Evolutionary conservation across 2,329 filamentous ascomycete genomes (phyloP).

Genomic region (Colletotrichum eleusines): DNA sequence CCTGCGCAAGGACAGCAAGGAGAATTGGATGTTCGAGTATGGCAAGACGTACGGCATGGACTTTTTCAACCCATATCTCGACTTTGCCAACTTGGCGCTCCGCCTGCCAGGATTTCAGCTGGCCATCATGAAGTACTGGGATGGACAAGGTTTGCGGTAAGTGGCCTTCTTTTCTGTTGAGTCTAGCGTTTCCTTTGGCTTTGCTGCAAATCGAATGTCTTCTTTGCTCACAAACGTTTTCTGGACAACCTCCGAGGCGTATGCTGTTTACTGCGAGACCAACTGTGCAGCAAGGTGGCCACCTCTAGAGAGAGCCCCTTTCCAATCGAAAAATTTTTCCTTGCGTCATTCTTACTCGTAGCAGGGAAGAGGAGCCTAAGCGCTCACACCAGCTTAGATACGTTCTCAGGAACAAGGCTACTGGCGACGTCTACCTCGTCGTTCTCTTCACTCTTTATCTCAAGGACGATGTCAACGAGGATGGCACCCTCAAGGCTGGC

Average conservation of each 20-base stretch:
- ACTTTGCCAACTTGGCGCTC: slow-evolving; percentile 81
- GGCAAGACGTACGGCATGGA: slow-evolving; percentile 66
- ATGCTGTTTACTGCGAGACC: slow-evolving; percentile 9
- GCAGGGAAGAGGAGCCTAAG: slow-evolving; percentile 53
- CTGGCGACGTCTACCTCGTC: slow-evolving; percentile 81
- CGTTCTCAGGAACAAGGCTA: slow-evolving; percentile 84
- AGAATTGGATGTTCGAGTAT: slow-evolving; percentile 67
- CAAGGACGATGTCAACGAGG: slow-evolving; percentile 72
- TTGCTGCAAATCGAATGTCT: slow-evolving; percentile 8
- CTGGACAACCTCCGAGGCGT: neutral
- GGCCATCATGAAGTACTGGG: slow-evolving; percentile 82
- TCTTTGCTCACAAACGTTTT: slow-evolving; percentile 1
- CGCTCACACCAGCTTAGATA: slow-evolving; percentile 91
- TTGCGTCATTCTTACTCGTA: slow-evolving; percentile 43
- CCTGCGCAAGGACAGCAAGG: slow-evolving; percentile 61
- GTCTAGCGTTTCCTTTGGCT: slow-evolving; percentile 24
- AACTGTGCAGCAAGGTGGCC: slow-evolving; percentile 1
- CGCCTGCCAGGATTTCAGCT: slow-evolving; percentile 79
- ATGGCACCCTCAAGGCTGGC: slow-evolving; percentile 64
- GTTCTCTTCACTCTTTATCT: slow-evolving; percentile 83
- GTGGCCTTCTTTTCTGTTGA: slow-evolving; percentile 47
- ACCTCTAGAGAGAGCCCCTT: neutral
- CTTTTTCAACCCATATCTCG: slow-evolving; percentile 93
- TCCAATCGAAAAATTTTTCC: neutral
- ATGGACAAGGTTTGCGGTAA: slow-evolving; percentile 81